Evolutionary conservation across 129 eudicot genomes (phyloP), one percentile per base, ranked within the genome.

Genomic region (Chrysanthemum makinoi): DNA sequence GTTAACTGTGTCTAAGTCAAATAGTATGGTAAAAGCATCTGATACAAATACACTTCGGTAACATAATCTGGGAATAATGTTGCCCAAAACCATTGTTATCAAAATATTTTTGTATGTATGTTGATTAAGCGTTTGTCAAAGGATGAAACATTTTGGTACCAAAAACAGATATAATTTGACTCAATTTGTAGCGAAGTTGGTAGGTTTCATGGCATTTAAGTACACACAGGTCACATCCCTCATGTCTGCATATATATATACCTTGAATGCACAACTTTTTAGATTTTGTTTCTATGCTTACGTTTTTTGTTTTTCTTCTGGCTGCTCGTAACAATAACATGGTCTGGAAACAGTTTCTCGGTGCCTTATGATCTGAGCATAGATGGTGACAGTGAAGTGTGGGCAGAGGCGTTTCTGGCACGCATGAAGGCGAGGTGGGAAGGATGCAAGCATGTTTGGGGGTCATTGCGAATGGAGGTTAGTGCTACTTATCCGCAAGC

Each of bases 301-400:
- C 6, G 43, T 35, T 35, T 35, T 39, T 1, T 39, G 9, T 5
- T 35, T 6, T 72, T 72, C 67, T 46, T 72, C 9, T 56, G 70
- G 48, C 11, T 79, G 56, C 39, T 66, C 11, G 8, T 55, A 46
- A 72, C 47, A 26, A 65, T 49, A 56, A 20, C 12, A 16, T 50
- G 11, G 63, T 51, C 47, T 60, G 67, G 44, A 44, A 50, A 56
- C 95, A 94, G 98, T 79, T 94, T 94, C 76, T 80, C 96, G 1
- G 98, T 94, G 60, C 98, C 98, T 53, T 87, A 75, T 77, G 95
- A 89, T 10, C 76, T 94, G 84, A 94, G 98, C 83, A 43, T 86
- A 64, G 89, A 86, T 13, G 95, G 98, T 72, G 69, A 82, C 28
- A 54, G 75, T 3, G 98, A 89, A 65, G 70, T 76, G 44, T 94